phyloP scores from a whole-genome alignment of 2,329 filamentous ascomycete genomes.

The Cytospora mali region DNA sequence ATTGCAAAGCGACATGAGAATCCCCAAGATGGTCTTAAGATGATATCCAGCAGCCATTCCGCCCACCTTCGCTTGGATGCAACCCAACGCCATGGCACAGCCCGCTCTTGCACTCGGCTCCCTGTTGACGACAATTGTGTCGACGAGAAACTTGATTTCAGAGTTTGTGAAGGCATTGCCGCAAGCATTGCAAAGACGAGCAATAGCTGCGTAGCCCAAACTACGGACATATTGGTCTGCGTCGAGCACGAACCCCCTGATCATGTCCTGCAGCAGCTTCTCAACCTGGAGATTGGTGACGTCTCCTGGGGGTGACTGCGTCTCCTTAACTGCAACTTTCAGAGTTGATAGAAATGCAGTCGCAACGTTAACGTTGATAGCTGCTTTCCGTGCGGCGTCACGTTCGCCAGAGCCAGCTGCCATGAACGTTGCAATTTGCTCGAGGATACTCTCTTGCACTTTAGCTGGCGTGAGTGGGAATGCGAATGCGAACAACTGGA shows the following conservation, averaged over 20 bases:
- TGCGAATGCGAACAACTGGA: slow-evolving; percentile 88
- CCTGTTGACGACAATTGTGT: slow-evolving; percentile 90
- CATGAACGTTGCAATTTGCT: slow-evolving; percentile 90
- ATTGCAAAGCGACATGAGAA: slow-evolving; percentile 95
- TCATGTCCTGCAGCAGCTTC: slow-evolving; percentile 78
- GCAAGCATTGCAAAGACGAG: slow-evolving; percentile 79
- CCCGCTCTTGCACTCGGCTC: slow-evolving; percentile 92
- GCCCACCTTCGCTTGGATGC: slow-evolving; percentile 92
- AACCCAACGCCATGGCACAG: slow-evolving; percentile 89
- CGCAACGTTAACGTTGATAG: slow-evolving; percentile 88
- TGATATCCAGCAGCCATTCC: slow-evolving; percentile 98
- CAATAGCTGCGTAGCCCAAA: slow-evolving; percentile 82
- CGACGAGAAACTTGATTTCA: slow-evolving; percentile 84
- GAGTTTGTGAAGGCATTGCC: slow-evolving; percentile 87
- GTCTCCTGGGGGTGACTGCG: slow-evolving; percentile 70
- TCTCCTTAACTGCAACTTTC: slow-evolving; percentile 83
- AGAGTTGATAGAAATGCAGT: slow-evolving; percentile 78
- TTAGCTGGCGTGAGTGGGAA: slow-evolving; percentile 87
- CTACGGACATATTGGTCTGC: slow-evolving; percentile 84
- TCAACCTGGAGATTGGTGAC: slow-evolving; percentile 76
- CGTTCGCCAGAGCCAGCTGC: slow-evolving; percentile 77
- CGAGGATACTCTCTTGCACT: slow-evolving; percentile 92
- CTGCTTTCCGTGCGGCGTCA: slow-evolving; percentile 84
- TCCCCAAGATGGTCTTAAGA: slow-evolving; percentile 94
- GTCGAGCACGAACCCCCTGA: slow-evolving; percentile 74